phyloP scores from a whole-genome alignment of 768 basidiomycete genomes.

The Lactarius psammicola region DNA sequence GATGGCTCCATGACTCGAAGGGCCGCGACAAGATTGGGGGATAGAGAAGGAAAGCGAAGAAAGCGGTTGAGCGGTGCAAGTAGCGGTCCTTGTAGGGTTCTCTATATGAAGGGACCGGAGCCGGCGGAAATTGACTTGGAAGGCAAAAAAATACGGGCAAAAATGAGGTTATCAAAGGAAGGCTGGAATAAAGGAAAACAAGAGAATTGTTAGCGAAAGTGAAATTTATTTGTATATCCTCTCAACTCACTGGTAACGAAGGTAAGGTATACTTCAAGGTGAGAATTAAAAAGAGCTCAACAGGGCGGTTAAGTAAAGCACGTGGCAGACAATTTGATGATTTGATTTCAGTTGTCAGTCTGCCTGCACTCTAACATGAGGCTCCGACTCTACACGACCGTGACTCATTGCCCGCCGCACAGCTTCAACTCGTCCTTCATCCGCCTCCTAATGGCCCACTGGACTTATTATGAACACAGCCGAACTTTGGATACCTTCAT shows the following conservation, averaged over 20 bases:
- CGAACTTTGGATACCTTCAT: conserved; percentile 10
- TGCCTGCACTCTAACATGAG: conserved; percentile 19
- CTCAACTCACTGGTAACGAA: conserved; percentile 18
- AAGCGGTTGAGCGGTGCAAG: conserved; percentile 14
- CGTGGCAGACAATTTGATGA: conserved; percentile 4
- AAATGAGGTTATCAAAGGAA: conserved; percentile 17
- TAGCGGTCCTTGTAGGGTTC: conserved; percentile 1
- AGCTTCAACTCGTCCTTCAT: neutral
- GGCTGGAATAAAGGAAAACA: conserved; percentile 2
- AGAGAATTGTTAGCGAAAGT: neutral
- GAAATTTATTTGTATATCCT: neutral
- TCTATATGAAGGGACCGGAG: conserved; percentile 26
- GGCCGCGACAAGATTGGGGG: conserved; percentile 1
- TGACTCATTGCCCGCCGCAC: conserved; percentile 4
- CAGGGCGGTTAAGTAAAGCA: neutral
- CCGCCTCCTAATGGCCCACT: too few species aligned
- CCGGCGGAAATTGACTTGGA: conserved; percentile 16
- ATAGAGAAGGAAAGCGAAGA: neutral
- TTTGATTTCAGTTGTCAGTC: neutral
- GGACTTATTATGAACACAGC: conserved; percentile 3
- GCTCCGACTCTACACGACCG: neutral
- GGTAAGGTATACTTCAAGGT: conserved; percentile 2
- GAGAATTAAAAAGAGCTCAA: too few species aligned
- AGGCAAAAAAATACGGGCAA: neutral
- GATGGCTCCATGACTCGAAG: conserved; percentile 38